Evolutionary conservation across 192 early-diverging fungal genomes (phyloP).

Genomic region (Backusella liffmaniae): DNA sequence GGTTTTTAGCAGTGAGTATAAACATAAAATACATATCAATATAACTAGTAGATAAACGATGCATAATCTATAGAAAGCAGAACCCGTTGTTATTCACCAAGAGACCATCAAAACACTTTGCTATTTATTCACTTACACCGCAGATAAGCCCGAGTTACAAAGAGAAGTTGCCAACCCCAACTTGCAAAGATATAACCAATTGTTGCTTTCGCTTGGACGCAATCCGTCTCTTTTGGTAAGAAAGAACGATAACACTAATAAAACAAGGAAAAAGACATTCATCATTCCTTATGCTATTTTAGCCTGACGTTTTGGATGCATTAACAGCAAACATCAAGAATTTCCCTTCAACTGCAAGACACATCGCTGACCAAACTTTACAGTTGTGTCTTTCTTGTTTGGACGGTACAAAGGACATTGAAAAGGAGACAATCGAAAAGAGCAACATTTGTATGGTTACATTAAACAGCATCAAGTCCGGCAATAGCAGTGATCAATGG

Average conservation of each 20-base stretch:
- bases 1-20: constrained; percentile 42
- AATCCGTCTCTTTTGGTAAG: constrained; percentile 48
- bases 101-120: constrained; percentile 45
- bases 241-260: not conserved
- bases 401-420: constrained; percentile 43
- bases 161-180: constrained; percentile 52
- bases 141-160: constrained; percentile 50
- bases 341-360: constrained; percentile 52
- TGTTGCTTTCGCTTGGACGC: constrained; percentile 39
- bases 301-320: constrained; percentile 44
- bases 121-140: constrained; percentile 47
- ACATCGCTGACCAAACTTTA: constrained; percentile 40
- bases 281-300: not conserved
- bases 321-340: constrained; percentile 40
- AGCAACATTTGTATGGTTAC: constrained; percentile 44
- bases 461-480: constrained; percentile 35
- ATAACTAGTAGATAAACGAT: no score
- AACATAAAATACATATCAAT: no score
- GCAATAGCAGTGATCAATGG: constrained; percentile 40
- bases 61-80: constrained; percentile 40
- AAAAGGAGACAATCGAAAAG: constrained; percentile 26
- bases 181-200: constrained; percentile 49
- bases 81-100: constrained; percentile 36
- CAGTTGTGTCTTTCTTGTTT: constrained; percentile 49
- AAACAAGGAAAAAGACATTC: not conserved